Base-by-base conservation (phyloP, 1,284 basidiomycete species). In the Apiotrichum sp. region DNA sequence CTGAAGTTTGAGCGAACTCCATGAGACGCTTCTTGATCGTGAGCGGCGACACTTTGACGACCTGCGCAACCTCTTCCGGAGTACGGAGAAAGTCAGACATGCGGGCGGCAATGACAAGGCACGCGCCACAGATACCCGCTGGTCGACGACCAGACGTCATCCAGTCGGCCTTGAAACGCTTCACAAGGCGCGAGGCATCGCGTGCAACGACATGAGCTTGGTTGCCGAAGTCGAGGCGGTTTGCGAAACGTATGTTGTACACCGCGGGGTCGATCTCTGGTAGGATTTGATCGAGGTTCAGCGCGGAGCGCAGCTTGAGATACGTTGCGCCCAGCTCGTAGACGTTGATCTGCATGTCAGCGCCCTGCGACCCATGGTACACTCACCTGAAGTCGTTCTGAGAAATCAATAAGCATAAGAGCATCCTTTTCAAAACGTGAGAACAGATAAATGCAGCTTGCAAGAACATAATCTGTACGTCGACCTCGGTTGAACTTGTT, bases 381-480 rank as follows among this genome's bases (percentile, higher is more conserved):
- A 68, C 80, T 64, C 63, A 89, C 91, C 78, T 90, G 89, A 31
- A 97, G 81, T 33, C 92, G 79, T 70, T 96, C 93, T 14, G 88
- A 89, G 71, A 99, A 98, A 77, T 99, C 96, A 63, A 99, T 98
- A 39, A 99, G 84, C 96, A 98, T 98, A 72, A 95, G 91, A 41
- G 87, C 80, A 16, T 78, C 77, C 75, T 95, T 90, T 67, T 89
- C 89, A 75, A 93, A 86, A 56, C 96, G 79, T 70, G 93, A 96
- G 6, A 93, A 91, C 50, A 97, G 85, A 71, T 99, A 98, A 50
- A 98, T 81, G 73, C 96, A 99, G 47, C 93, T 88, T 0, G 93
- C 95, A 33, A 95, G 86, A 56, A 98, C 91, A 66, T 97, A 93
- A 71, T 92, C 82, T 63, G 88, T 89, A 68, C 88, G 87, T 38